Percentiles rank a stretch among this genome's conserved stretches.
Evolutionary conservation across 768 basidiomycete genomes (phyloP).

Genomic region (Termitomyces sp.): DNA sequence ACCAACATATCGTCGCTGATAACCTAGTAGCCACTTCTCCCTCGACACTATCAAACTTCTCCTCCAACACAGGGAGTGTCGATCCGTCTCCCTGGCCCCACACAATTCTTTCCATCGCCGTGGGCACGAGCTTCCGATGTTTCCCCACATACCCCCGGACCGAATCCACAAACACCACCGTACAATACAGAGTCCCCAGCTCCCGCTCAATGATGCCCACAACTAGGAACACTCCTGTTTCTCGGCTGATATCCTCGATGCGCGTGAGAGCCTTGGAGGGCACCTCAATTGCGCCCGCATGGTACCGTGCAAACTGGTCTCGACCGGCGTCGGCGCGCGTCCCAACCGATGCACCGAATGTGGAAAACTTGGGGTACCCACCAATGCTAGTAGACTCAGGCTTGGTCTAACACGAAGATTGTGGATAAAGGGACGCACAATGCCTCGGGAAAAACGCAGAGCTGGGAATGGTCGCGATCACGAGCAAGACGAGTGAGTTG

Average conservation of each 20-base stretch:
- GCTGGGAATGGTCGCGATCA: slow-evolving; percentile 38
- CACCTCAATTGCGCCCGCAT: slow-evolving; percentile 49
- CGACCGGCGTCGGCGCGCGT: slow-evolving; percentile 43
- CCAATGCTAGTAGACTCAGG: slow-evolving; percentile 22
- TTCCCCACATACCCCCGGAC: slow-evolving; percentile 47
- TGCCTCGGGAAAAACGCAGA: slow-evolving; percentile 54
- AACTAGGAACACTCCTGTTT: slow-evolving; percentile 48
- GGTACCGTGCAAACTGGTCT: slow-evolving; percentile 53
- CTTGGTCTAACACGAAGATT: background rate
- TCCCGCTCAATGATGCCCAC: slow-evolving; percentile 56
- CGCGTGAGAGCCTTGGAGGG: slow-evolving; percentile 43
- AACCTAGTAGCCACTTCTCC: slow-evolving; percentile 35
- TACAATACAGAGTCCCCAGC: slow-evolving; percentile 58
- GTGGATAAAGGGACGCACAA: slow-evolving; percentile 27
- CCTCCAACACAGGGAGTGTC: slow-evolving; percentile 44
- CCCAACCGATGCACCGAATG: slow-evolving; percentile 47
- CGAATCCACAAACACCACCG: slow-evolving; percentile 51
- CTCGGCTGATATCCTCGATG: slow-evolving; percentile 43
- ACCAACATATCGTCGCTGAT: slow-evolving; percentile 57
- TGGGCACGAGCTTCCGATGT: slow-evolving; percentile 62
- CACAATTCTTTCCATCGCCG: slow-evolving; percentile 51
- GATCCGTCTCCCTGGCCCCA: slow-evolving; percentile 59
- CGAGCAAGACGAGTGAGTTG: slow-evolving; percentile 37
- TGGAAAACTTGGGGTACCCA: slow-evolving; percentile 55
- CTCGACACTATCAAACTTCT: slow-evolving; percentile 23